phyloP scores from a whole-genome alignment of 306 rosid species.

The Vachellia pachyceras region DNA sequence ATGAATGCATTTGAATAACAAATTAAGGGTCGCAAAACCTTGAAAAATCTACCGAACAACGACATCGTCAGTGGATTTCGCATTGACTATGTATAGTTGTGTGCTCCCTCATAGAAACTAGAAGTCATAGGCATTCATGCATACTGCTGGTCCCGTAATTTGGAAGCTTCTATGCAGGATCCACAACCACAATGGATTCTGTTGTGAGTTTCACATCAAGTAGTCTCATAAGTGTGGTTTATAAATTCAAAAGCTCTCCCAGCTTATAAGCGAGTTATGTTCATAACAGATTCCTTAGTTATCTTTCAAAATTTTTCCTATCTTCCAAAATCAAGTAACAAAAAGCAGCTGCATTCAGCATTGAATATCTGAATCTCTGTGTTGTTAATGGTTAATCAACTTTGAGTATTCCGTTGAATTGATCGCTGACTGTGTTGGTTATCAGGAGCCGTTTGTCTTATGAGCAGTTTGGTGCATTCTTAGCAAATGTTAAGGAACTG shows the following conservation, averaged over 20 bases:
- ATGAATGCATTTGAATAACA: constrained; percentile 4
- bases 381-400: constrained; percentile 9
- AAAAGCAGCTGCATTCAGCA: constrained; percentile 2
- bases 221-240: no score
- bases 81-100: background rate
- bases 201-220: no score
- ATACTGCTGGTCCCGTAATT: background rate
- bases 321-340: constrained; percentile 3
- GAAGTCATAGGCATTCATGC: background rate
- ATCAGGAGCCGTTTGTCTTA: constrained; percentile 91
- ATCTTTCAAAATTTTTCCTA: background rate
- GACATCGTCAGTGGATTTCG: background rate
- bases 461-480: constrained; percentile 95
- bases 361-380: background rate
- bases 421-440: constrained; percentile 19
- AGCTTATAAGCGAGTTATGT: no score
- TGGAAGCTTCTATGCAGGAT: constrained; percentile 1
- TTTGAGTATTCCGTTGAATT: constrained; percentile 1
- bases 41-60: background rate
- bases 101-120: background rate
- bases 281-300: background rate
- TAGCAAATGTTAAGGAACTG: constrained; percentile 90
- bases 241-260: no score
- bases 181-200: background rate
- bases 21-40: background rate